A percentile compares a stretch with the other conserved stretches of the same genome.
phyloP scores from a whole-genome alignment of 2,329 filamentous ascomycete genomes.

The Ophiocordyceps australis region DNA sequence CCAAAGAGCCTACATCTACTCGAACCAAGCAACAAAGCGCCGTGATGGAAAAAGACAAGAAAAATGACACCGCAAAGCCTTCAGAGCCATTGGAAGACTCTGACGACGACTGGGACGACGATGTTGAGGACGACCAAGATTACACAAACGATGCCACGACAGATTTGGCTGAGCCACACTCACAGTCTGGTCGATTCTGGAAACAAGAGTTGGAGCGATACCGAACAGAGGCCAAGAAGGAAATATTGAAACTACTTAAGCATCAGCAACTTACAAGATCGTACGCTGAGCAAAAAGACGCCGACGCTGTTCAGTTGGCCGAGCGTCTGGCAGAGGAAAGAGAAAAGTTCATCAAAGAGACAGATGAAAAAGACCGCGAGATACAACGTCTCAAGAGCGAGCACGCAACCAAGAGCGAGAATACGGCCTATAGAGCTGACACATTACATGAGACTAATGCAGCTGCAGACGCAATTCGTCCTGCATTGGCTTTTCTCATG shows the following conservation, averaged over 20 bases:
- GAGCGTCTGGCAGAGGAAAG: slow-evolving; percentile 52
- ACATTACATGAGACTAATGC: no score
- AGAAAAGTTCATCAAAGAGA: slow-evolving; percentile 40
- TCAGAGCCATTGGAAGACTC: slow-evolving; percentile 7
- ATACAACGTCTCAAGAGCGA: slow-evolving; percentile 28
- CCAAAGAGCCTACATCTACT: no score
- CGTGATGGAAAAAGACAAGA: slow-evolving; percentile 11
- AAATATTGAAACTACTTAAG: slow-evolving; percentile 60
- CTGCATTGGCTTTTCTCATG: no score
- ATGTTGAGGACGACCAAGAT: slow-evolving; percentile 22
- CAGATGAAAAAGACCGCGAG: slow-evolving; percentile 41
- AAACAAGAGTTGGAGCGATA: slow-evolving; percentile 62
- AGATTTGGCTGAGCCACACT: slow-evolving; percentile 56
- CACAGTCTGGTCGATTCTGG: slow-evolving; percentile 63
- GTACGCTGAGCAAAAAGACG: slow-evolving; percentile 62
- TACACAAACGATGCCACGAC: slow-evolving; percentile 45
- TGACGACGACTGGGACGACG: slow-evolving; percentile 35
- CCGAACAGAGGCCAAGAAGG: slow-evolving; percentile 49
- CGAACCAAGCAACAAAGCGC: slow-evolving; percentile 14
- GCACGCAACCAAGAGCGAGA: no score
- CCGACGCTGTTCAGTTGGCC: slow-evolving; percentile 46
- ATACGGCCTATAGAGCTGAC: no score
- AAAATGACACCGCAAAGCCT: neutral
- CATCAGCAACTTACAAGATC: slow-evolving; percentile 69
- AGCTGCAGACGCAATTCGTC: no score